phyloP scores from a whole-genome alignment of 306 rosid species.

The Myrica gale region DNA sequence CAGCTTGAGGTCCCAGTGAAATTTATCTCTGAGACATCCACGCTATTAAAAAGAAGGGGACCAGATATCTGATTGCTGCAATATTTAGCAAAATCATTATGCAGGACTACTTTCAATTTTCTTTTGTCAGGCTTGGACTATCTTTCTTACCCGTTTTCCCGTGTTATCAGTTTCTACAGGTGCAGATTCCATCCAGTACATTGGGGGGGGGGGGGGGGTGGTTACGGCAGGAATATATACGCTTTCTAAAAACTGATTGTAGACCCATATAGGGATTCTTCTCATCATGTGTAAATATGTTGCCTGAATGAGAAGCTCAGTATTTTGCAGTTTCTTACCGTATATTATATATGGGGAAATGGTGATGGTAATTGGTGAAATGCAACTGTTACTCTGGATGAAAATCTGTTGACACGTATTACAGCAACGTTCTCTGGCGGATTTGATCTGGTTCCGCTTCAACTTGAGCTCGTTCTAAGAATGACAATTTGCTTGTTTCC shows the following conservation, averaged over 20 bases:
- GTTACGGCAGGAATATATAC: slow-evolving; percentile 67
- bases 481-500: too few relatives aligned
- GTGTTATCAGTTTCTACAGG: slow-evolving; percentile 59
- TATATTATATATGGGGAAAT: not conserved
- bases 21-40: too few relatives aligned
- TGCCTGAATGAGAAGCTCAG: not conserved
- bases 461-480: not conserved
- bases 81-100: not conserved
- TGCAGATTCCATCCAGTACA: slow-evolving; percentile 65
- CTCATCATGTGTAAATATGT: slow-evolving; percentile 42
- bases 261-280: slow-evolving; percentile 28
- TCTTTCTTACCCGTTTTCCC: slow-evolving; percentile 12
- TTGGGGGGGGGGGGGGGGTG: slow-evolving; percentile 81
- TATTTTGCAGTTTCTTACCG: not conserved
- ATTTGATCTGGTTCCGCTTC: not conserved
- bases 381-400: not conserved
- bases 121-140: not conserved
- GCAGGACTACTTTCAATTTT: not conserved
- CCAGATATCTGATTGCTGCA: not conserved
- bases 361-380: not conserved
- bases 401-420: not conserved
- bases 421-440: not conserved
- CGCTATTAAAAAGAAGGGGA: too few relatives aligned
- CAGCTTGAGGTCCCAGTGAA: too few relatives aligned
- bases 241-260: slow-evolving; percentile 53